phyloP scores from a whole-genome alignment of 2,329 filamentous ascomycete species.

The Apiospora sp. region DNA sequence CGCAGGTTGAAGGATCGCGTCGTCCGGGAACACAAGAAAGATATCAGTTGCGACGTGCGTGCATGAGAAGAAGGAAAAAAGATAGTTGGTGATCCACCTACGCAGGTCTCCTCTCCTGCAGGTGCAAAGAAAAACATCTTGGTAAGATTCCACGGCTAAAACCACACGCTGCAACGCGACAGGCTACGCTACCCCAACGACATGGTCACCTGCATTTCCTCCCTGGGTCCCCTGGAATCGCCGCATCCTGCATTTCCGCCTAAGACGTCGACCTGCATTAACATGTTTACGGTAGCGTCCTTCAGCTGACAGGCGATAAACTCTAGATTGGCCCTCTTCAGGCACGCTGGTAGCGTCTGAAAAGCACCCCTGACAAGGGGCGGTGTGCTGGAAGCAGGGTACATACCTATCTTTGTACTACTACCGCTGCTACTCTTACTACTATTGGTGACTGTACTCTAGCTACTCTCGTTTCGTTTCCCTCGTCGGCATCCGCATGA shows the following conservation, averaged over 20 bases:
- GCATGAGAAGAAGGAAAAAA: background rate
- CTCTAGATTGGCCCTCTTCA: slow-evolving; percentile 19
- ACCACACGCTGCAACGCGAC: slow-evolving; percentile 4
- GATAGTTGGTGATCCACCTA: slow-evolving; percentile 3
- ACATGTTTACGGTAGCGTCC: slow-evolving; percentile 20
- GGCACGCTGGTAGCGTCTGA: slow-evolving; percentile 11
- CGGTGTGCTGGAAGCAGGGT: slow-evolving; percentile 10
- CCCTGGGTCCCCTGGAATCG: slow-evolving; percentile 13
- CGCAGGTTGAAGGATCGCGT: background rate
- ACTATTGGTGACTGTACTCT: background rate
- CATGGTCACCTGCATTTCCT: slow-evolving; percentile 16
- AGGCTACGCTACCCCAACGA: slow-evolving; percentile 16
- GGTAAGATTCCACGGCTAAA: slow-evolving; percentile 25
- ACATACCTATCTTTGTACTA: background rate
- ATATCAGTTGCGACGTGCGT: slow-evolving; percentile 9
- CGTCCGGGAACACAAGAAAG: slow-evolving; percentile 11
- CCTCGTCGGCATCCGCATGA: background rate
- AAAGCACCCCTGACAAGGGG: slow-evolving; percentile 19
- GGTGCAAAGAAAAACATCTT: background rate
- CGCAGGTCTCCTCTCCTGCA: slow-evolving; percentile 20
- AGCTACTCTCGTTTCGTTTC: background rate
- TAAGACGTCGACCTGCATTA: slow-evolving; percentile 27
- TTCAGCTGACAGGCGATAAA: slow-evolving; percentile 19
- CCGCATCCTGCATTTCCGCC: slow-evolving; percentile 24
- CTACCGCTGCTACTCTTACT: background rate